Evolutionary conservation across 208 protist species (phyloP), one percentile per base, ranked within the genome.

Genomic region (Novymonas esmeraldas): DNA sequence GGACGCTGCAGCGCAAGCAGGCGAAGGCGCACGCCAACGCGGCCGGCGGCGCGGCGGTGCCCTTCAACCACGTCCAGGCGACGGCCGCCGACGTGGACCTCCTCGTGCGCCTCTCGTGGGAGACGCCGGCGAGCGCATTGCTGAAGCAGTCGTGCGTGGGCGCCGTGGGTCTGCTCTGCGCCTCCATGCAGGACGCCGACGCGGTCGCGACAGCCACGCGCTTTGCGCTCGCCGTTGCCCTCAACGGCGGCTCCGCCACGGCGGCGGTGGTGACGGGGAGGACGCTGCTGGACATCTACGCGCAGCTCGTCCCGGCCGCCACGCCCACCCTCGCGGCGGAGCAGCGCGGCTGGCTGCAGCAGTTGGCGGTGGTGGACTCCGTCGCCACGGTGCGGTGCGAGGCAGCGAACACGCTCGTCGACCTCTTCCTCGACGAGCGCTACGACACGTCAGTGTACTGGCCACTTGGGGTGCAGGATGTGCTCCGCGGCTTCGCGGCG

Each of bases 1-100:
- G 88, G 88, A 92, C 85, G 38, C 38, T 94, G 58, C 82, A 87
- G 62, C 88, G 88, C 6, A 94, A 94, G 56, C 82, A 94, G 58
- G 62, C 57, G n/a, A 77, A 66, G 42, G 61, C 61, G 5, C n/a
- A 44, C 38, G n/a, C 6, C 52, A 52, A 29, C 29, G 51, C 29
- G 13, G 51, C 29, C 51, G 69, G 71, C 29, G 70, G 62, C 2
- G 31, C 63, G 0, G 22, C 72, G 13, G 59, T 65, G 4, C 59
- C 61, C 6, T 31, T 20, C n/a, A 94, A 87, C 56, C 34, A 56
- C 28, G 73, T 94, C 29, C 45, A 55, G n/a, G 79, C 84, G 10
- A 45, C 41, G 13, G 54, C 72, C 6, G 63, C 57, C 11, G 88
- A 94, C 52, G 73, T 94, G 11, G 88, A 94, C 65, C 39, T 84